Conservation (phyloP, 306 rosid genomes). For the Gastrolobium villosum region DNA sequence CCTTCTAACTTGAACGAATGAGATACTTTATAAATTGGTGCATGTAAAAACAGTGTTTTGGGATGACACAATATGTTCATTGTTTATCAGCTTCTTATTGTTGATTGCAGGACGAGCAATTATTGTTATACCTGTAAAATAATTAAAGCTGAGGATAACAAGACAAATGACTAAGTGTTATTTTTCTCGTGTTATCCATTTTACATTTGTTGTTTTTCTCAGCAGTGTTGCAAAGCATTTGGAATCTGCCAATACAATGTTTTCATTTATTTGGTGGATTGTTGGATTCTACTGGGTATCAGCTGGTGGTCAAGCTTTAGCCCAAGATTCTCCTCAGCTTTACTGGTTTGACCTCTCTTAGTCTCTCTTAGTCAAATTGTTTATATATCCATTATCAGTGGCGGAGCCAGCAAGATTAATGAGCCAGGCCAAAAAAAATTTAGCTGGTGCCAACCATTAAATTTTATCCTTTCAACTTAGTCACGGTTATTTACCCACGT, state of each 20-base stretch:
- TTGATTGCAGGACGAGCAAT: background rate
- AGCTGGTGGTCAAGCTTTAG: conserved; percentile 81
- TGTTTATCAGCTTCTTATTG: background rate
- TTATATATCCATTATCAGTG: background rate
- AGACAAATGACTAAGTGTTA: background rate
- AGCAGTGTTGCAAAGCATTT: conserved; percentile 85
- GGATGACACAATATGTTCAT: background rate
- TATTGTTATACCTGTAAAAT: background rate
- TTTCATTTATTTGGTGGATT: conserved; percentile 99
- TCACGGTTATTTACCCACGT: no score
- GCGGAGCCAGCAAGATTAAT: no score
- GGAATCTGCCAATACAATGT: conserved; percentile 95
- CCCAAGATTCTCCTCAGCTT: conserved; percentile 79
- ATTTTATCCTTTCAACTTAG: no score
- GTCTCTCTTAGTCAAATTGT: conserved; percentile 37
- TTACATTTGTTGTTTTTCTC: conserved; percentile 27
- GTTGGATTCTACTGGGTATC: conserved; percentile 99
- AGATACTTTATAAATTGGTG: background rate
- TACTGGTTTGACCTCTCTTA: conserved; percentile 75
- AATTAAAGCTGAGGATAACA: no score
- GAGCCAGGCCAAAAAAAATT: no score
- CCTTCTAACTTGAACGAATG: background rate
- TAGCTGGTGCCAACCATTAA: no score
- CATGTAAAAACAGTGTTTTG: background rate
- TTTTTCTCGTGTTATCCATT: conserved; percentile 18